Percentiles rank a stretch among this genome's conserved stretches.
phyloP scores from a whole-genome alignment of 208 protist species.

The Wallacemonas collosoma region DNA sequence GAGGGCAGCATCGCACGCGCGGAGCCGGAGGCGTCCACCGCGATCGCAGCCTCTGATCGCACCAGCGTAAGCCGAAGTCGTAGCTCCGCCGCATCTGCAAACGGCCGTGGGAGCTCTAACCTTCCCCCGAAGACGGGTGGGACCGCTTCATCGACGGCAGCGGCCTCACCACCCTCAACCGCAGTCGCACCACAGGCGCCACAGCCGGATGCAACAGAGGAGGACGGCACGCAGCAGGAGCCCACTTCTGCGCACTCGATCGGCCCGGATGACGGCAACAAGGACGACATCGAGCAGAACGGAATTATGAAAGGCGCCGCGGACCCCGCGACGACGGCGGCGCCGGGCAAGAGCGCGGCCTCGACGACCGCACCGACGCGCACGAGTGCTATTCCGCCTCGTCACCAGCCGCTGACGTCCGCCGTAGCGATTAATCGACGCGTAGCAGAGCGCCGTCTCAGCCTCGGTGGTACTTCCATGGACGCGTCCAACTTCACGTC shows the following conservation, averaged over 20 bases:
- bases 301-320: background rate
- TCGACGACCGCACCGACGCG: background rate
- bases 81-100: background rate
- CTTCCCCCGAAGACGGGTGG: conserved; percentile 9
- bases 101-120: conserved; percentile 10
- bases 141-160: background rate
- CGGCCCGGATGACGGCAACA: background rate
- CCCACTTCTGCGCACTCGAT: conserved; percentile 3
- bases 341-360: background rate
- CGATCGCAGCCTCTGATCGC: no score
- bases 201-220: no score
- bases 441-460: conserved; percentile 12
- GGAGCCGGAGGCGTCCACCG: background rate
- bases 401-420: conserved; percentile 12
- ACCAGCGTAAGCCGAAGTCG: background rate
- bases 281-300: background rate
- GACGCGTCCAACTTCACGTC: background rate
- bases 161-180: background rate
- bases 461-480: conserved; percentile 2
- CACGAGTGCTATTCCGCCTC: conserved; percentile 5
- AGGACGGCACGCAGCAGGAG: background rate
- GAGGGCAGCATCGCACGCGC: background rate
- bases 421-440: conserved; percentile 14
- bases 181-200: no score
- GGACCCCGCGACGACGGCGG: background rate